Conservation (phyloP, 257 asterid genomes). For the Solanum etuberosum region DNA sequence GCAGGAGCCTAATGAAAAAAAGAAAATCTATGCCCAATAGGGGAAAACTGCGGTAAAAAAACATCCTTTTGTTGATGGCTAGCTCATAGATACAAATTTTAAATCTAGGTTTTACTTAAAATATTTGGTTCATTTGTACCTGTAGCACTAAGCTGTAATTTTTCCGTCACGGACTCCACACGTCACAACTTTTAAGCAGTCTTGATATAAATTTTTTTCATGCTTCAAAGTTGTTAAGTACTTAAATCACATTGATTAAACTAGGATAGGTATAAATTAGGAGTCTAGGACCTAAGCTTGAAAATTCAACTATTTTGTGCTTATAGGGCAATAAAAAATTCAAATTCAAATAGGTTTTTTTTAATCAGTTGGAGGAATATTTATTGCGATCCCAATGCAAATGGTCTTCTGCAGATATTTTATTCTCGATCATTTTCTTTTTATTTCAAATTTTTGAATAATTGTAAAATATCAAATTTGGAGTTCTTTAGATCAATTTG, state of each 20-base stretch:
- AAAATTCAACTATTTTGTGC: neutral
- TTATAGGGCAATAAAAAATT: neutral
- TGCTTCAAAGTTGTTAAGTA: neutral
- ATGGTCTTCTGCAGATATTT: neutral
- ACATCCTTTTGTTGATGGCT: no score
- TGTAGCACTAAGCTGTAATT: neutral
- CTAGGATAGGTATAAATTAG: neutral
- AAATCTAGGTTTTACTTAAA: neutral
- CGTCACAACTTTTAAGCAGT: neutral
- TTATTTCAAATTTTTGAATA: neutral
- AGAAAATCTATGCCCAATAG: neutral
- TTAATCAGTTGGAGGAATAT: neutral
- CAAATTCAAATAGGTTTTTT: neutral
- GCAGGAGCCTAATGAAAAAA: neutral
- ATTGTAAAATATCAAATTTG: neutral
- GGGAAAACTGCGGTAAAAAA: accelerated
- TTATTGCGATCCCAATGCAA: neutral
- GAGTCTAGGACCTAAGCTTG: neutral
- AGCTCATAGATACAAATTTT: no score
- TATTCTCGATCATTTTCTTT: neutral
- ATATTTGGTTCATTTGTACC: neutral
- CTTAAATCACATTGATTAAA: neutral
- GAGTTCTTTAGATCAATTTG: neutral
- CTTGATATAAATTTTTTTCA: neutral
- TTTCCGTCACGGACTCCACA: neutral